Evolutionary conservation across 495 filamentous ascomycete genomes (phyloP).

Genomic region (Neurospora cerealis): DNA sequence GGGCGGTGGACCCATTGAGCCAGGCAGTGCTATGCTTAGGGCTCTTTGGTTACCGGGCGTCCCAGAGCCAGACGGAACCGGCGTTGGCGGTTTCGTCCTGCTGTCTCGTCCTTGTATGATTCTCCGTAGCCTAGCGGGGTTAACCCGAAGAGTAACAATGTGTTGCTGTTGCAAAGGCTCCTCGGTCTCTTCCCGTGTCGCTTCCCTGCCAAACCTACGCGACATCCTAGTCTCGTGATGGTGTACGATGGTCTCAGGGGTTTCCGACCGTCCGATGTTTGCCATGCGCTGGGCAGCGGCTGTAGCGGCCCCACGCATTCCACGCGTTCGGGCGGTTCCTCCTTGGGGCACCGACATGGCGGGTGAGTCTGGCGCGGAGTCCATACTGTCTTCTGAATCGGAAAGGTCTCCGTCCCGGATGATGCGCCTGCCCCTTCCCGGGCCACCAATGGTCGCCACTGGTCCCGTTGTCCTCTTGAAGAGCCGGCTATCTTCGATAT

Average conservation of each 20-base stretch:
- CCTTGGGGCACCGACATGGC: constrained; percentile 65
- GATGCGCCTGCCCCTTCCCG: constrained; percentile 45
- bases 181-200: constrained; percentile 59
- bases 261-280: constrained; percentile 76
- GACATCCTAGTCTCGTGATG: constrained; percentile 64
- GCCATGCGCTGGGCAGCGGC: constrained; percentile 68
- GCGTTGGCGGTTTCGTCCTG: constrained; percentile 27
- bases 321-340: constrained; percentile 76
- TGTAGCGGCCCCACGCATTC: constrained; percentile 74
- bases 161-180: constrained; percentile 52
- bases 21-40: constrained; percentile 41
- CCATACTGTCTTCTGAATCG: constrained; percentile 79
- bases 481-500: constrained; percentile 74
- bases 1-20: constrained; percentile 51
- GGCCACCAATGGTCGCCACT: constrained; percentile 30
- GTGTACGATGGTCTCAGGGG: constrained; percentile 65
- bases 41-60: constrained; percentile 41
- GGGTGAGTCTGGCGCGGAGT: constrained; percentile 78
- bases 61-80: constrained; percentile 29
- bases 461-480: constrained; percentile 53
- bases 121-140: constrained; percentile 51
- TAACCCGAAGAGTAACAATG: constrained; percentile 64
- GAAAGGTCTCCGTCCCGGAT: constrained; percentile 68
- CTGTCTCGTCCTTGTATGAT: constrained; percentile 33
- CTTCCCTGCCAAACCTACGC: constrained; percentile 46